Base-by-base conservation (phyloP, 805 yeast genomes). In the Lachancea sp. region DNA sequence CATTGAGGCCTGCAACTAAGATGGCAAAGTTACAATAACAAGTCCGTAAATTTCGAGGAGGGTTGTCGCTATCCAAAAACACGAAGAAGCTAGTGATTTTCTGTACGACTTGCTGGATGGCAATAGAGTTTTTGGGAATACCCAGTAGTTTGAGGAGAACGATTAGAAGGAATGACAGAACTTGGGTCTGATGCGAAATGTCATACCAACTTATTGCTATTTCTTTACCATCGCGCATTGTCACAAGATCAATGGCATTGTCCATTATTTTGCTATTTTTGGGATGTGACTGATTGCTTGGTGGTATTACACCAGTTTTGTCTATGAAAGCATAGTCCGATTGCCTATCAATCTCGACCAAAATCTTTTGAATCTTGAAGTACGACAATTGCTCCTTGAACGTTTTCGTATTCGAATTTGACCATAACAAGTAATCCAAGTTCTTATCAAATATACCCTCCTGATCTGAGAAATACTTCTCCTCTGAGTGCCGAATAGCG, bases 121-220 rank as follows among this genome's bases (percentile, higher is more conserved):
- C 52, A 5, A 45, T 52, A 1, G 64, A 60, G 40, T 56, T 58
- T 40, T 55, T 60, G 13, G 64, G 62, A 12, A 61, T 46, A 21
- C 64, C 62, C 18, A 61, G 41, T 12, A 61, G 43, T 36, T 60
- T 61, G 31, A 60, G 43, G 19, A 60, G 37, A 8, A 60, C 64
- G 24, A 60, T 60, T 8, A 61, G 36, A 18, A 60, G 42, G 33
- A 60, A 60, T 0, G 65, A 61, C 11, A 61, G 46, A 2, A 58
- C 66, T 46, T 61, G 66, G 1, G 64, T 58, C 40, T 61, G 66
- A 43, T 61, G 66, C 3, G 66, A 60, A 12, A 61, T 61, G 39
- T 61, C 66, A 43, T 61, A 61, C 66, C 66, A 61, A 38, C 65
- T 60, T 7, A 61, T 54, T 5, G 64, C 64, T 17, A 61, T 49